phyloP scores from a whole-genome alignment of 2,329 filamentous ascomycete genomes.

The Sarocladium kiliense region DNA sequence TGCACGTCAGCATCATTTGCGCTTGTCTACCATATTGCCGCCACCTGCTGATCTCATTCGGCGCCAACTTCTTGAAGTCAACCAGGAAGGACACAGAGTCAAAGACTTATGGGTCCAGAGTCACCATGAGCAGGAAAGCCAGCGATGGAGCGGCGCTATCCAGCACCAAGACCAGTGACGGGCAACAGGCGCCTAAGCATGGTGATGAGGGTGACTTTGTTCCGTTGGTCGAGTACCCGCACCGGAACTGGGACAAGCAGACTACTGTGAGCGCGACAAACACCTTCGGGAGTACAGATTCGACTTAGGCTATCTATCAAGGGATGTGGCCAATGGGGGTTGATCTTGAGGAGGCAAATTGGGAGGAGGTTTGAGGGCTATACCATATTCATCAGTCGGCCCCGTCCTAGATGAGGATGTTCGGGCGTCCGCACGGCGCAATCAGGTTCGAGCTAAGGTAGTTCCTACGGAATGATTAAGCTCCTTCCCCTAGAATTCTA shows the following conservation, averaged over 20 bases:
- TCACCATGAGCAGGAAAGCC: not conserved
- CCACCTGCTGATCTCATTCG: constrained; percentile 6
- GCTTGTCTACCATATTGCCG: constrained; percentile 20
- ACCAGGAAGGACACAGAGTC: not conserved
- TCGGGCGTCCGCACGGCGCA: too few species aligned
- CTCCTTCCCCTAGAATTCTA: too few species aligned
- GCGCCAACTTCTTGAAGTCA: constrained; percentile 8
- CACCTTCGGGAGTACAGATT: constrained; percentile 1
- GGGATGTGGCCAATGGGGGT: not conserved
- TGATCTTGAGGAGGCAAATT: not conserved
- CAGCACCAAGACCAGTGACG: not conserved
- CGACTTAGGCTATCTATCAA: not conserved
- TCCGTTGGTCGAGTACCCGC: constrained; percentile 11
- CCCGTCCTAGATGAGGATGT: too few species aligned
- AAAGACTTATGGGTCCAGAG: not conserved
- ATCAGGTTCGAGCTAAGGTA: too few species aligned
- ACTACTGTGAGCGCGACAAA: constrained; percentile 1
- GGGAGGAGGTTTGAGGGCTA: too few species aligned
- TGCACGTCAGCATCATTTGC: constrained; percentile 24
- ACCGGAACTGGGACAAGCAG: constrained; percentile 10
- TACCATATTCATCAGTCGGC: too few species aligned
- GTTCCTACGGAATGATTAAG: too few species aligned
- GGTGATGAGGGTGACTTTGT: constrained; percentile 13
- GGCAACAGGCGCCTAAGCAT: constrained; percentile 11
- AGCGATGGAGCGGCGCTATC: not conserved